Base-by-base conservation (phyloP, 208 protist genomes). In the Leishmania amazonensis region DNA sequence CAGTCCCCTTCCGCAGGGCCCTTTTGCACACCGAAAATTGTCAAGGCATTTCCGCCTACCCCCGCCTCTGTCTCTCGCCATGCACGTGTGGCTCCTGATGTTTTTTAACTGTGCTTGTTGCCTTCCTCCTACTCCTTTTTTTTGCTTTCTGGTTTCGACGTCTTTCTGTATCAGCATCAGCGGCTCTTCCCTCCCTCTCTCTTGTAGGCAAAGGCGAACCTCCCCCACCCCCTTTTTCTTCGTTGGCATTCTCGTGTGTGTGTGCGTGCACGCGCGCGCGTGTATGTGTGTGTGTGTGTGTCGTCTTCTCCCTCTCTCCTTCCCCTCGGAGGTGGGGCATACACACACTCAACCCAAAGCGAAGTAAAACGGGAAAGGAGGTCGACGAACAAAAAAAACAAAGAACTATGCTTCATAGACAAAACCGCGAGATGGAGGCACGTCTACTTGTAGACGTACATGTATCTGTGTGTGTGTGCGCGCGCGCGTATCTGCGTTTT, bases 11-110 rank as follows among this genome's bases (percentile, higher is more conserved):
- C 78, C 70, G 4, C 49, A 49, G 51, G n/a, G 53, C 53, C 21
- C 73, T 35, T 35, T 24, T 28, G 67, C 24, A 81, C 31, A 75
- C 72, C n/a, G 45, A 51, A 53, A 53, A 75, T 47, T 51, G 72
- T 38, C 78, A 28, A 49, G 40, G 80, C 60, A 57, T 58, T 70
- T 71, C 65, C 65, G 72, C 75, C 64, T 81, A 81, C 80, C 81
- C 53, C 58, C 60, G 3, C 54, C 74, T 45, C 58, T 58, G 76
- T 72, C 51, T 72, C 51, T 70, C 64, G 51, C 13, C 53, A 60
- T 42, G n/a, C 6, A 45, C 47, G 38, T 57, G 21, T 70, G 54
- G 42, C 74, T 84, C 67, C 49, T 47, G 49, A 65, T 81, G 35
- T 60, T 9, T 38, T n/a, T 8, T 53, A 31, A 79, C 71, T 6